Evolutionary conservation across 768 basidiomycete species (phyloP).

Genomic region (Pluteus cervinus): DNA sequence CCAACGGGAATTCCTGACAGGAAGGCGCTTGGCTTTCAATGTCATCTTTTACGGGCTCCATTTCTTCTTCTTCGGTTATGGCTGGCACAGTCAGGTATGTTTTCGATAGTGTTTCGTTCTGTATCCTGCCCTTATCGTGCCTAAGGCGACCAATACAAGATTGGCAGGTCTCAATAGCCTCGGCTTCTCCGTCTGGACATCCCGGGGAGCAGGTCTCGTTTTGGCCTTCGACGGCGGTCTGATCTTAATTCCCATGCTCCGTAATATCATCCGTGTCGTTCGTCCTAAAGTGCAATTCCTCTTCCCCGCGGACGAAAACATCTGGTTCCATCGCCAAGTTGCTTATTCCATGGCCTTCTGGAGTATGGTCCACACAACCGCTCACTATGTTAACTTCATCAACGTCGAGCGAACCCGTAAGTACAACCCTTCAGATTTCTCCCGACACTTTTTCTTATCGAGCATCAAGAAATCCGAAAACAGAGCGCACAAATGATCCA

Average conservation of each 20-base stretch:
- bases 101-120: not conserved
- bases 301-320: conserved; percentile 90
- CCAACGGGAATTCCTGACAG: conserved; percentile 58
- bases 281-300: conserved; percentile 78
- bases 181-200: conserved; percentile 82
- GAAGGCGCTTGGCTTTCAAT: conserved; percentile 66
- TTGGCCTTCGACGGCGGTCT: conserved; percentile 83
- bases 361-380: conserved; percentile 88
- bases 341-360: conserved; percentile 94
- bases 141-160: conserved; percentile 50
- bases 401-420: conserved; percentile 84
- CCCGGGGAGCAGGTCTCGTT: conserved; percentile 87
- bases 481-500: conserved; percentile 78
- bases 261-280: conserved; percentile 79
- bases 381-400: conserved; percentile 92
- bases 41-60: conserved; percentile 79
- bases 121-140: conserved; percentile 2
- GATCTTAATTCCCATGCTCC: conserved; percentile 84
- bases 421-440: conserved; percentile 18
- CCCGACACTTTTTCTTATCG: conserved; percentile 1
- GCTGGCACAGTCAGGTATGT: conserved; percentile 82
- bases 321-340: conserved; percentile 94
- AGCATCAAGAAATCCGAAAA: conserved; percentile 63
- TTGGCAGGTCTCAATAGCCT: conserved; percentile 76
- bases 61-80: conserved; percentile 68